Conservation (phyloP, 306 rosid species). For the Acacia confusa region DNA sequence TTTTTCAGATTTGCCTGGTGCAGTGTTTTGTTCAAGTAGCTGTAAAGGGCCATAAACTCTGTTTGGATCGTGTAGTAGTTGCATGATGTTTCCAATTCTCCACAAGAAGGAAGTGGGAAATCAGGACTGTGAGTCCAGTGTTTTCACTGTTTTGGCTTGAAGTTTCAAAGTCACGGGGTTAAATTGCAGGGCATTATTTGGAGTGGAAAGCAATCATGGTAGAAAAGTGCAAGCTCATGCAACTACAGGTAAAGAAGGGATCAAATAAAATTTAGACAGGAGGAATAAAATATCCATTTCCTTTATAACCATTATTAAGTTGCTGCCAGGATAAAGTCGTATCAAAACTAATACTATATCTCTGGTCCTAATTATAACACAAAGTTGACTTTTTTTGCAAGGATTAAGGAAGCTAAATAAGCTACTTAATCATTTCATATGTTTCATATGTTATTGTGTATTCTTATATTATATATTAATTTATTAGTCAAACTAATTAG, state of each 20-base stretch:
- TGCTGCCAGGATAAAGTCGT: neutral
- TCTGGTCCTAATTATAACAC: too few species aligned
- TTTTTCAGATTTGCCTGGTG: neutral
- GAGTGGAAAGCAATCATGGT: neutral
- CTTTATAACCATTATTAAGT: neutral
- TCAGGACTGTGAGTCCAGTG: neutral
- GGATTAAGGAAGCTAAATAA: too few species aligned
- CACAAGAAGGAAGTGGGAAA: neutral
- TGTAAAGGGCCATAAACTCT: neutral
- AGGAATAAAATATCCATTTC: neutral
- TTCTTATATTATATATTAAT: too few species aligned
- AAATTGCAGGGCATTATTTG: neutral
- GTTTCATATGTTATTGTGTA: too few species aligned
- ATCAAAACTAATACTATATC: neutral
- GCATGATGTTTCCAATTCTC: neutral
- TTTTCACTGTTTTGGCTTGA: neutral
- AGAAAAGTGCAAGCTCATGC: neutral
- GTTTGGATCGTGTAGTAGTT: neutral
- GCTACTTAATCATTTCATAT: too few species aligned
- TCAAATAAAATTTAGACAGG: neutral
- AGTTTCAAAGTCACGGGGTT: neutral
- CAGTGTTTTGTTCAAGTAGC: neutral
- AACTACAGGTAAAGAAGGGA: neutral
- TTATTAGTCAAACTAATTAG: too few species aligned
- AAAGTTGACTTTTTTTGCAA: too few species aligned